Evolutionary conservation across 306 rosid genomes (phyloP).

Genomic region (Prunus mongolica): DNA sequence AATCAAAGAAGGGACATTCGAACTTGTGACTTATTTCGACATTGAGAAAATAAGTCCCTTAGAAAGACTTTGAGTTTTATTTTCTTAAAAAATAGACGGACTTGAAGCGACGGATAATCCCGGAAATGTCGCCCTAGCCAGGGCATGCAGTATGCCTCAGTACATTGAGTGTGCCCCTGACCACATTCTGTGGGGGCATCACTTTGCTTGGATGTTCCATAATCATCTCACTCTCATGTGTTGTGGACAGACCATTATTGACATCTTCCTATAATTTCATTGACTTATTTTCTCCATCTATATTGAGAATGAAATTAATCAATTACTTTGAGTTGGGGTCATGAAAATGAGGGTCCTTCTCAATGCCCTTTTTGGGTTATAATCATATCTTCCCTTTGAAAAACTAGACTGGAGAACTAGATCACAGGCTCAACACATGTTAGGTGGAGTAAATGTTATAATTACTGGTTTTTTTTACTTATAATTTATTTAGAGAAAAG

Average conservation of each 20-base stretch:
- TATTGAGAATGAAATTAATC: not conserved
- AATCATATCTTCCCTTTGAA: not conserved
- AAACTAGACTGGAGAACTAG: too few relatives aligned
- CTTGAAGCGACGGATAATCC: not conserved
- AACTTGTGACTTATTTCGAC: too few relatives aligned
- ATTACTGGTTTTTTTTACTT: not conserved
- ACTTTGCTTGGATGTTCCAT: not conserved
- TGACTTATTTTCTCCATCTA: not conserved
- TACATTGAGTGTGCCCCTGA: not conserved
- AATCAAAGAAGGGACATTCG: too few relatives aligned
- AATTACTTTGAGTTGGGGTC: not conserved
- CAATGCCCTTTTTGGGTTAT: not conserved
- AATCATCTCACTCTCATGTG: not conserved
- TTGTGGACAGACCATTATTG: not conserved
- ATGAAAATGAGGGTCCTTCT: not conserved
- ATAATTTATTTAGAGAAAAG: too few relatives aligned
- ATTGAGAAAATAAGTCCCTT: too few relatives aligned
- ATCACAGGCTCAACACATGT: not conserved
- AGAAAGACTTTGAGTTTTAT: not conserved
- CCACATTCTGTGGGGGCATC: slow-evolving; percentile 5
- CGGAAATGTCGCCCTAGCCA: not conserved
- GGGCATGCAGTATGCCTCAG: not conserved
- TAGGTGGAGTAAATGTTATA: not conserved
- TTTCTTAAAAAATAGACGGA: not conserved
- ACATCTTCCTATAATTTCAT: not conserved